Base-by-base conservation (phyloP, 2,329 filamentous ascomycete genomes). In the Pochonia chlamydosporia region DNA sequence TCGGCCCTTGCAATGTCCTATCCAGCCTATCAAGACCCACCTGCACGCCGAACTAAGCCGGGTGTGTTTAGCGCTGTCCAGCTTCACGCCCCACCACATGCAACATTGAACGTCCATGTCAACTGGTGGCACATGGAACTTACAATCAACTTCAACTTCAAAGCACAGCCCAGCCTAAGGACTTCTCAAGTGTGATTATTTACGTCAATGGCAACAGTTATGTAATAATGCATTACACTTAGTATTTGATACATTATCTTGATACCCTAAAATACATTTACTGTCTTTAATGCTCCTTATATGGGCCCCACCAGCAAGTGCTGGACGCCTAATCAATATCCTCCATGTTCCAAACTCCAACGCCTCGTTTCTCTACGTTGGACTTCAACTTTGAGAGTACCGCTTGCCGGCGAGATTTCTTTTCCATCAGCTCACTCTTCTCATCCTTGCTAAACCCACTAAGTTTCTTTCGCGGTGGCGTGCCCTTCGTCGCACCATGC, bases 381-480 rank as follows among this genome's bases (percentile, higher is more conserved):
- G 54, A 61, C 63, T 67, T 72, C 43, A 85, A 61, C 60, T 76
- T 78, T 26, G 65, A 65, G 24, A 81, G 64, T 8, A 82, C 73
- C 3, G 70, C 74, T 56, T 72, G 72, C 54, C 79, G 70, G 51
- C 69, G 74, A n/a, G 71, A 70, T 52, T 72, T 65, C 62, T 76
- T 79, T 49, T 72, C 69, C 63, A 74, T 79, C 47, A 84, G 61
- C 24, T 71, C 70, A 24, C 65, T 66, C 67, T 81, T 84, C 59
- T 85, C 82, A 44, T 75, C 71, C 26, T 70, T 67, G 49, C 73
- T 80, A 54, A 80, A 85, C 16, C 79, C 79, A 50, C 73, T 81
- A 48, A 84, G 56, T 69, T 82, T 84, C 68, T 79, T 83, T 37
- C 79, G 68, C 2, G 78, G 75, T 23, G 78, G 70, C 18, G 75